Evolutionary conservation across 371 early-diverging fungal species (phyloP), one percentile per base, ranked within the genome.

Genomic region (Saksenaea vasiformis): DNA sequence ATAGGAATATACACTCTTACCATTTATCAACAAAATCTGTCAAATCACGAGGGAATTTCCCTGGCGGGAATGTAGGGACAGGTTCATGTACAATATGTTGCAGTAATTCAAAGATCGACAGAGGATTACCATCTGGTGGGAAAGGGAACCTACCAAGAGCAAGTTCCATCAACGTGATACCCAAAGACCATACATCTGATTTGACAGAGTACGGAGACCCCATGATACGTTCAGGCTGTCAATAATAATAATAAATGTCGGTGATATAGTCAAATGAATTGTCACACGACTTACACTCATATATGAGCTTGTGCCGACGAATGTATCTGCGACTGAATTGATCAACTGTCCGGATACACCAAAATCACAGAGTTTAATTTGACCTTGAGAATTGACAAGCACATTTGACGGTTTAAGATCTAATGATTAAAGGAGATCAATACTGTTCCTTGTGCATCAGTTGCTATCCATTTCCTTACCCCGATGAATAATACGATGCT

Each of bases 121-220:
- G 62, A 41, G 90, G 80, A 41, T 85, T 86, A 39, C 90, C 89
- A 19, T 85, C 85, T 10, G 93, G 87, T 57, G 90, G 91, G 68
- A 92, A 94, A 27, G 98, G 98, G 76, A 96, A 96, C 66, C 91
- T 82, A 55, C 92, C 95, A 44, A 92, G 77, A 3, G 96, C 97
- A 19, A 96, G 75, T 70, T 98, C 99, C 81, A 97, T 89, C 54
- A 98, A 73, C 2, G 97, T 92, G 43, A 98, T 89, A 5, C 97
- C 97, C 43, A 98, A 76, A 36, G 92, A 91, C 99, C 99, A 98
- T 24, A 95, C 92, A 74, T 98, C 98, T 15, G 95, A 94, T 68
- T 93, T 91, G 51, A 94, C 93, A 17, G 96, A 88, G 76, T 98
- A 96, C 56, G 87, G 85, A 61, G 86, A 88, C 55, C 96, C 97